Evolutionary conservation across 495 filamentous ascomycete genomes (phyloP), one percentile per base, ranked within the genome.

Genomic region (Aspergillus haitiensis): DNA sequence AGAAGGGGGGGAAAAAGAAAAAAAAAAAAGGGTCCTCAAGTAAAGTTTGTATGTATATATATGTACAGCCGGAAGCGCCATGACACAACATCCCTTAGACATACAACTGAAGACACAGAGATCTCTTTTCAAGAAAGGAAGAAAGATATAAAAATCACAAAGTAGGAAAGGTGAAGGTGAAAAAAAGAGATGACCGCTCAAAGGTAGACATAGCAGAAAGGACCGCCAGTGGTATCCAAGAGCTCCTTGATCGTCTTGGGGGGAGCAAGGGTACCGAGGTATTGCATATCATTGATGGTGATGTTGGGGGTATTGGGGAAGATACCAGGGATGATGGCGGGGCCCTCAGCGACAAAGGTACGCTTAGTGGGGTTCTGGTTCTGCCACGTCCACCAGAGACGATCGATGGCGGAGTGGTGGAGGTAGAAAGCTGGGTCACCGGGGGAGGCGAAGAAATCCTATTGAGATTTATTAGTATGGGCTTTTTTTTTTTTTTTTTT

Each of bases 341-440:
- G 55, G 0, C 60, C 60, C 9, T 58, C 51, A 7, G 53, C 71
- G 50, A 52, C 55, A 11, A 58, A 63, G 8, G 60, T 63, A 13
- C 65, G 67, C 44, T 59, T 64, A 13, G 9, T 13, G 7, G 62
- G 65, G 21, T 69, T 63, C 18, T 15, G 45, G 27, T 56, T 62
- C 64, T 86, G 83, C 84, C 84, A 87, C 21, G 75, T 71, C 76
- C 78, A 82, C 81, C 82, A 87, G 8, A 85, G 44, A 0, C 83
- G 77, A 63, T 85, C 84, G 7, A 86, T 71, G 59, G 82, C 73
- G 1, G 73, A 71, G 56, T 86, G 82, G 65, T 86, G 83, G 44
- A 86, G 74, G 65, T 79, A 83, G 67, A 85, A 85, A 0, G 82
- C 67, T 1, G 82, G 83, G 61, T 87, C 84, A 32, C 67, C 65